Evolutionary conservation across 768 basidiomycete genomes (phyloP).

Genomic region (Suillus lakei): DNA sequence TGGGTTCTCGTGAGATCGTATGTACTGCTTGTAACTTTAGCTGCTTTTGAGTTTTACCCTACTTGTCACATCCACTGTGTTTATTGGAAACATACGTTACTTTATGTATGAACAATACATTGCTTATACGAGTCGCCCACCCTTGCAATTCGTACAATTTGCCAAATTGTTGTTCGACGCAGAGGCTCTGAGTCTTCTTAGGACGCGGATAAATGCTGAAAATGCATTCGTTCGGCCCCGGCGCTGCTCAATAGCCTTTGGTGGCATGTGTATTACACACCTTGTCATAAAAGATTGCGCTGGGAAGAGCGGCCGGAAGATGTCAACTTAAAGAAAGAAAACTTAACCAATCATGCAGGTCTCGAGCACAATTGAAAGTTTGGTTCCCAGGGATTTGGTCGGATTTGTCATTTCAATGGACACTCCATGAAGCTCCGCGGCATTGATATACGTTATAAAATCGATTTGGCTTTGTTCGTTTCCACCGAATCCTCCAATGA

Average conservation of each 20-base stretch:
- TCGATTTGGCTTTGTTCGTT: constrained; percentile 2
- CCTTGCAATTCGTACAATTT: background rate
- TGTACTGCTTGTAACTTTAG: background rate
- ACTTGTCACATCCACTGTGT: background rate
- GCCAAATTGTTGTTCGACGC: background rate
- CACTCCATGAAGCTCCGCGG: background rate
- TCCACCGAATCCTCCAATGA: constrained; percentile 3
- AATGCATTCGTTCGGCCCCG: background rate
- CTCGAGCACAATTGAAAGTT: background rate
- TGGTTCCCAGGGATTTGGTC: background rate
- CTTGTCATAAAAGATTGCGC: constrained; percentile 6
- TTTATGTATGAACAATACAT: background rate
- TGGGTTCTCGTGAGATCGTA: constrained; percentile 6
- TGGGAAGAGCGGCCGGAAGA: constrained; percentile 8
- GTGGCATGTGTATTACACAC: constrained; percentile 1
- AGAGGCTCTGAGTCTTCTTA: background rate
- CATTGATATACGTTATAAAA: background rate
- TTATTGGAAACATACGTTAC: background rate
- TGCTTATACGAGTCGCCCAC: background rate
- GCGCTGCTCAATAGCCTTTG: background rate
- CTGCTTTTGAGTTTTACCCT: constrained; percentile 4
- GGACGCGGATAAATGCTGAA: background rate
- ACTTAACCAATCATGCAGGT: background rate
- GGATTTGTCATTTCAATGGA: background rate
- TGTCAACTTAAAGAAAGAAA: background rate